Percentiles rank a stretch among this genome's conserved stretches.
phyloP scores from a whole-genome alignment of 2,329 filamentous ascomycete genomes.

The Parastagonospora avenae region DNA sequence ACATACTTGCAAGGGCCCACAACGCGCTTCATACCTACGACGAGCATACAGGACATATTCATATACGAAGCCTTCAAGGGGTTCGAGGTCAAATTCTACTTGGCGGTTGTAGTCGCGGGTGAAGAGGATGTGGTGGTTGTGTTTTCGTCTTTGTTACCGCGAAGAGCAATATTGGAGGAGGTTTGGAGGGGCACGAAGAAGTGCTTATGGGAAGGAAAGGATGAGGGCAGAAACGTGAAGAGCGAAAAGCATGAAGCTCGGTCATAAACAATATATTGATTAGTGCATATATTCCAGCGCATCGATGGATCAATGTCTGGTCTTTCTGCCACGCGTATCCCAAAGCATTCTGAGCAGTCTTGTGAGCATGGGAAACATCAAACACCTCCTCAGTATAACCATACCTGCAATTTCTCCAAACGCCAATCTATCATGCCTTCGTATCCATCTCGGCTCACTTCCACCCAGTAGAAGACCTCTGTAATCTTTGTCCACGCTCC shows the following conservation, averaged over 20 bases:
- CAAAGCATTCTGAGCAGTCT: not conserved
- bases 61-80: slow-evolving; percentile 94
- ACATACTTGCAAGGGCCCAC: slow-evolving; percentile 68
- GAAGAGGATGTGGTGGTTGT: slow-evolving; percentile 93
- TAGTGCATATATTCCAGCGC: not conserved
- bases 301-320: too few relatives aligned
- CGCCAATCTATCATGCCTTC: not conserved
- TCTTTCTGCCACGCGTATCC: not conserved
- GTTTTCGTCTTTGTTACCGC: slow-evolving; percentile 81
- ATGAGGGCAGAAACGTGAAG: not conserved
- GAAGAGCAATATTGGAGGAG: slow-evolving; percentile 75
- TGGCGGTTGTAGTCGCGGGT: slow-evolving; percentile 87
- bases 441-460: not conserved
- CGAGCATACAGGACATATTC: slow-evolving; percentile 88
- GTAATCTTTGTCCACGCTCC: not conserved
- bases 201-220: slow-evolving; percentile 73
- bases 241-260: not conserved
- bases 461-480: not conserved
- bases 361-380: slow-evolving; percentile 9
- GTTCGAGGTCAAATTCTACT: slow-evolving; percentile 87
- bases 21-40: slow-evolving; percentile 85
- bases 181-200: slow-evolving; percentile 87
- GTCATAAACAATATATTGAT: not conserved
- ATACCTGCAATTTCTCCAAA: slow-evolving; percentile 14
- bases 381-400: slow-evolving; percentile 4